Base-by-base conservation (phyloP, 441 rosid species). In the Euphorbia schlechtendalii region DNA sequence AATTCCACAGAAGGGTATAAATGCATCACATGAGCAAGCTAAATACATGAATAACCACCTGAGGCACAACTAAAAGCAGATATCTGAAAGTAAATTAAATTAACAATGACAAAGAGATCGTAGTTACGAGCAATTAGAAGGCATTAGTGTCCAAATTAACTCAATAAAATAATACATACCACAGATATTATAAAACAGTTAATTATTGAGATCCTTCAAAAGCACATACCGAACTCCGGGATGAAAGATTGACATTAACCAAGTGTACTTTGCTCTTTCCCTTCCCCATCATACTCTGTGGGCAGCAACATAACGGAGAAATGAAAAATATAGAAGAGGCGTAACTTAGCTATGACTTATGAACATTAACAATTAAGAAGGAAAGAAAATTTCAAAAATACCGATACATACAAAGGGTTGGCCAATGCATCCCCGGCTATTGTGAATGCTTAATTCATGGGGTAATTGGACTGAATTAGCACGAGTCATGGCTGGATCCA, bases 381-480 rank as follows among this genome's bases (percentile, higher is more conserved):
- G n/a, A 25, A 51, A 28, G 18, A 36, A 70, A 2, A 65, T 2
- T 17, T 8, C 49, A 34, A 34, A 5, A 34, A 52, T 0, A 20
- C 30, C 36, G 4, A 17, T 57, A 73, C 86, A 59, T 74, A 90
- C 98, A 46, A 67, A 45, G 24, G 69, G 71, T 63, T 57, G 73
- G 65, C 73, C 65, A 72, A 76, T 41, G 69, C 81, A 75, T 64
- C 83, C 83, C 25, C 71, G 30, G 30, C 30, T 27, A 27, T 27
- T 4, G 30, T 27, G 78, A 71, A 86, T 48, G 73, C 77, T 77
- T 38, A 77, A 71, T 74, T 87, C 87, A 43, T 64, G 83, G 61
- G 95, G 76, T 66, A 83, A 68, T 68, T 77, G 86, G 76, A 84
- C 51, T 28, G 84, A 81, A 62, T 78, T 76, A 54, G 77, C 69